These are phyloP conservation scores for Jasminum sambac DNA, from an alignment of 257 asterid genomes.

Conservation along the genomic window DNA sequence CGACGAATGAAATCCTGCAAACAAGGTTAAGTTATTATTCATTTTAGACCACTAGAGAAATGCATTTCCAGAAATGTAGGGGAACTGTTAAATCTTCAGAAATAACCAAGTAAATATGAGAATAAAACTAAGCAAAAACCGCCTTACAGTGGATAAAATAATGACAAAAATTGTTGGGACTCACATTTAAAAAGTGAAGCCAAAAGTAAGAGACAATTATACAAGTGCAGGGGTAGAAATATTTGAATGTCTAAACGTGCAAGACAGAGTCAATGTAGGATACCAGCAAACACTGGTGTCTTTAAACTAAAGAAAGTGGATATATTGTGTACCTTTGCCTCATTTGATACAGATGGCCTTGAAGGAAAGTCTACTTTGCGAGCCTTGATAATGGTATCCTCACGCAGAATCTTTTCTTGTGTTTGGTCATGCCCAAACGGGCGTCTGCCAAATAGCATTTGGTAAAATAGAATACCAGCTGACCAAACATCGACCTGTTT, in stretches of 20 bases:
- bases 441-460: constrained; percentile 90
- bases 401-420: constrained; percentile 93
- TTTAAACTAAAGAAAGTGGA: neutral
- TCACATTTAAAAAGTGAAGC: neutral
- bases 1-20: constrained; percentile 92
- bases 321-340: constrained; percentile 70
- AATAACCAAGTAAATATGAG: neutral
- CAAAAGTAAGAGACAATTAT: neutral
- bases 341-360: constrained; percentile 82
- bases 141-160: neutral
- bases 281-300: neutral
- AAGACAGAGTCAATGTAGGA: no score
- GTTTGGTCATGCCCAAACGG: constrained; percentile 98
- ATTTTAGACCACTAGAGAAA: neutral
- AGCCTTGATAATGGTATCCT: constrained; percentile 94
- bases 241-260: neutral
- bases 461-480: constrained; percentile 87
- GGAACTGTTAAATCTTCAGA: neutral
- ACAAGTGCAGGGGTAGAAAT: neutral
- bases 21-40: neutral
- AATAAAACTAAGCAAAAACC: neutral
- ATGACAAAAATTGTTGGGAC: neutral
- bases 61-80: neutral
- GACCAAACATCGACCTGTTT: constrained; percentile 99
- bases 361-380: constrained; percentile 94